Percentiles rank a stretch among this genome's conserved stretches.
Conservation (phyloP, 768 basidiomycete genomes). For the Coprinopsis cinerea region DNA sequence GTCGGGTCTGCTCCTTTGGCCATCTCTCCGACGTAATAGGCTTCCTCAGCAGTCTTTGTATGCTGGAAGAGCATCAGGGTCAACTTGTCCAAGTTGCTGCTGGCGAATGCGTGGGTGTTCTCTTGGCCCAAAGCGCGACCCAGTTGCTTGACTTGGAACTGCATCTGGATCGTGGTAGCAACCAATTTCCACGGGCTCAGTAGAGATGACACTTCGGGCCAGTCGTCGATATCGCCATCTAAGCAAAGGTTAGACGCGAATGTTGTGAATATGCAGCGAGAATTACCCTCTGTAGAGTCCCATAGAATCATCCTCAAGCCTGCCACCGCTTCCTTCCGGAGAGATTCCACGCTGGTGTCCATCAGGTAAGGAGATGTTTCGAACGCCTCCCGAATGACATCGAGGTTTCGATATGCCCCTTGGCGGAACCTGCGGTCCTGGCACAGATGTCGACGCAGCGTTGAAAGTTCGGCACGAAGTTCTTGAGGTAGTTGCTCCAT, state of each 20-base stretch:
- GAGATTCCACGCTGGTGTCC: slow-evolving; percentile 37
- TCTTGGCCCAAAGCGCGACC: slow-evolving; percentile 62
- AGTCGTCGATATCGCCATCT: slow-evolving; percentile 50
- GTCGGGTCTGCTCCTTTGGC: slow-evolving; percentile 58
- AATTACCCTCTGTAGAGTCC: slow-evolving; percentile 55
- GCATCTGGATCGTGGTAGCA: slow-evolving; percentile 74
- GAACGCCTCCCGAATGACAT: slow-evolving; percentile 63
- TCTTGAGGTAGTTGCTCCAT: slow-evolving; percentile 45
- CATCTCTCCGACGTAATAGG: slow-evolving; percentile 81
- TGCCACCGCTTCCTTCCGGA: slow-evolving; percentile 58
- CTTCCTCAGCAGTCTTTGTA: slow-evolving; percentile 72
- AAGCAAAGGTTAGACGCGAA: slow-evolving; percentile 3
- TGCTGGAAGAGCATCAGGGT: slow-evolving; percentile 65
- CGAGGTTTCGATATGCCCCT: slow-evolving; percentile 71
- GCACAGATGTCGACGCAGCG: slow-evolving; percentile 55
- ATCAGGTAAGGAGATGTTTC: slow-evolving; percentile 53
- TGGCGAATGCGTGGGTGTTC: slow-evolving; percentile 47
- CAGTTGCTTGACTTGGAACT: slow-evolving; percentile 69
- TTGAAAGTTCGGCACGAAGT: slow-evolving; percentile 41
- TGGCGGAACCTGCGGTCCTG: slow-evolving; percentile 64
- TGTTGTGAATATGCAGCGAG: background rate
- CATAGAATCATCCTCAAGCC: slow-evolving; percentile 64
- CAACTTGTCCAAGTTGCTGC: slow-evolving; percentile 58
- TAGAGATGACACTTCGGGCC: slow-evolving; percentile 57
- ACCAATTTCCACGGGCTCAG: slow-evolving; percentile 82